These are phyloP conservation scores for Saccharomycopsis fibuligera DNA, from an alignment of 805 yeast genomes.

Conservation along the genomic window DNA sequence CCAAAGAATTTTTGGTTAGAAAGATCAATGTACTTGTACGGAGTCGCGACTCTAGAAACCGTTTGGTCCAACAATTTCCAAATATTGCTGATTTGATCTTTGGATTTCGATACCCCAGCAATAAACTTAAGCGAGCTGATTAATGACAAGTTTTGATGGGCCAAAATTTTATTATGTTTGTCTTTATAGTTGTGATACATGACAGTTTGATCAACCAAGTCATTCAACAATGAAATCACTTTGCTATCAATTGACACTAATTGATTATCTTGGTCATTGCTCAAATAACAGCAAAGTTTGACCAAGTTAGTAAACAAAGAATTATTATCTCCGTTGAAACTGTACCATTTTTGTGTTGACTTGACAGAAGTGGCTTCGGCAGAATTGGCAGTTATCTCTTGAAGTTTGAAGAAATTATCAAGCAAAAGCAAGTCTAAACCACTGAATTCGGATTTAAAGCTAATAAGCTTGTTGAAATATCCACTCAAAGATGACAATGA, in stretches of 20 bases:
- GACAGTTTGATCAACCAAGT: conserved; percentile 44
- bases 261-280: too few species aligned
- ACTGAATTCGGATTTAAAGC: conserved; percentile 28
- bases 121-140: conserved; percentile 39
- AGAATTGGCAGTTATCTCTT: conserved; percentile 30
- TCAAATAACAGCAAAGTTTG: conserved; percentile 39
- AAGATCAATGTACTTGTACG: conserved; percentile 77
- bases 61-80: conserved; percentile 73
- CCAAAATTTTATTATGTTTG: conserved; percentile 29
- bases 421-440: conserved; percentile 54
- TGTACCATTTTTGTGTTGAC: conserved; percentile 74
- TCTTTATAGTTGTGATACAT: conserved; percentile 38
- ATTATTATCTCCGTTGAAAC: conserved; percentile 34
- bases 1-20: conserved; percentile 28
- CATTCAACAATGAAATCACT: conserved; percentile 42
- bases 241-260: conserved; percentile 28
- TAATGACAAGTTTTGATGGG: conserved; percentile 51
- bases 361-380: conserved; percentile 26
- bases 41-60: conserved; percentile 64
- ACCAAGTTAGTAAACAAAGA: conserved; percentile 66
- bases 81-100: conserved; percentile 29
- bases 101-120: conserved; percentile 13
- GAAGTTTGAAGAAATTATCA: conserved; percentile 56
- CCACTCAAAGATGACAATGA: conserved; percentile 9
- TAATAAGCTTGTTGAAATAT: conserved; percentile 15